Evolutionary conservation across 164 flowering plant species (phyloP), one percentile per base, ranked within the genome.

Genomic region (Vitis vinifera): DNA sequence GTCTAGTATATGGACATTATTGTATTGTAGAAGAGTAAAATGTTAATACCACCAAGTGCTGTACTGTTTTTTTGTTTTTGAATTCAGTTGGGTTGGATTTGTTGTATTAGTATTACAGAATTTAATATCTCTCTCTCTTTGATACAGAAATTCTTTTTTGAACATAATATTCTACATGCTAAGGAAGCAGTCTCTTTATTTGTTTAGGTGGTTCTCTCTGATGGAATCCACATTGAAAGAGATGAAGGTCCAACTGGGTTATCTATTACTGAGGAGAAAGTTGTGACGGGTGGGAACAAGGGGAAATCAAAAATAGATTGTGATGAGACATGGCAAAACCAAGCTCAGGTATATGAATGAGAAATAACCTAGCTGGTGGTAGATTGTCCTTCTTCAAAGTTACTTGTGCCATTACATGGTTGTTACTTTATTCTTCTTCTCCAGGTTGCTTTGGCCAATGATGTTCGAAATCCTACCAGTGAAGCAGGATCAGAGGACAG

Each of bases 361-460:
- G 27, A 13, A 10, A 27, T 17, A 59, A 15, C 3, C 49, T 31
- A 30, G 0, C n/a, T 31, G 49, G 15, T 61, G n/a, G 10, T 30
- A 1, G 14, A n/a, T 15, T 14, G 14, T 30, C 37, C n/a, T 31
- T 31, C n/a, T n/a, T 61, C 37, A 14, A 9, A 9, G 13, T 59
- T 23, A 27, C 44, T 59, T 59, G 44, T 59, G 49, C 52, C 17
- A 29, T 9, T 60, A 16, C 11, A 66, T n/a, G 49, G 53, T 44
- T 29, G 16, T 12, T 44, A 66, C 8, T 61, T 60, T 51, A 30
- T 70, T 17, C 19, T 31, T 23, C 27, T 66, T 67, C 7, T 61
- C 2, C 68, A 80, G 83, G 77, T 60, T 66, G 70, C 60, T 57
- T 69, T 56, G 47, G 57, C 69, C 48, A 66, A 49, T 37, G 76